A percentile compares a stretch with the other conserved stretches of the same genome.
Evolutionary conservation across 108 stramenopile genomes (phyloP).

Genomic region (Cylindrotheca closterium): DNA sequence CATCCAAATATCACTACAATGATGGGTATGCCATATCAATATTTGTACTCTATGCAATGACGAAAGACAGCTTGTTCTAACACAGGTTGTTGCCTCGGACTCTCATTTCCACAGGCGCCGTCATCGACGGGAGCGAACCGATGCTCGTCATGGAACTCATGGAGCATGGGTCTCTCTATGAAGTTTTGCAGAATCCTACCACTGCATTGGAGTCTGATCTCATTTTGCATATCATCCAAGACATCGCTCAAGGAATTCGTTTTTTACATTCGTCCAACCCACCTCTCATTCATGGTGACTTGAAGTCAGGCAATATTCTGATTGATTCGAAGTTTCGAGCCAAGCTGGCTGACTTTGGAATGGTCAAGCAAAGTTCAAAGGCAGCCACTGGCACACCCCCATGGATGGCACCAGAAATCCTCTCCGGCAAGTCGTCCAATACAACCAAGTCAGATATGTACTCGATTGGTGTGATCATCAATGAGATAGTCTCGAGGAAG

Average conservation of each 20-base stretch:
- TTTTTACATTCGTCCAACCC: constrained; percentile 62
- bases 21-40: constrained; percentile 33
- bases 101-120: too few species aligned
- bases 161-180: constrained; percentile 54
- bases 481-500: constrained; percentile 7
- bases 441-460: constrained; percentile 60
- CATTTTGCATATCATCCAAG: constrained; percentile 50
- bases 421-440: constrained; percentile 43
- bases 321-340: constrained; percentile 56
- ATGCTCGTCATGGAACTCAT: constrained; percentile 53
- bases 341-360: constrained; percentile 66
- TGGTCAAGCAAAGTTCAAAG: constrained; percentile 23
- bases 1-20: constrained; percentile 71
- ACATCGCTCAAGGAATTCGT: constrained; percentile 59
- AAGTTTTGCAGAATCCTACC: constrained; percentile 57
- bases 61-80: too few species aligned
- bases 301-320: constrained; percentile 56
- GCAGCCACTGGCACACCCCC: constrained; percentile 31
- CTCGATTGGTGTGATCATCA: constrained; percentile 55
- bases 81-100: too few species aligned
- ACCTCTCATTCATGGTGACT: constrained; percentile 60
- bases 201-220: constrained; percentile 46
- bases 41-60: too few species aligned
- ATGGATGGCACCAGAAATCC: constrained; percentile 88
- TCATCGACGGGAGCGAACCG: constrained; percentile 39